Base-by-base conservation (phyloP, 2,329 filamentous ascomycete genomes). In the Cladosporium oxysporum region DNA sequence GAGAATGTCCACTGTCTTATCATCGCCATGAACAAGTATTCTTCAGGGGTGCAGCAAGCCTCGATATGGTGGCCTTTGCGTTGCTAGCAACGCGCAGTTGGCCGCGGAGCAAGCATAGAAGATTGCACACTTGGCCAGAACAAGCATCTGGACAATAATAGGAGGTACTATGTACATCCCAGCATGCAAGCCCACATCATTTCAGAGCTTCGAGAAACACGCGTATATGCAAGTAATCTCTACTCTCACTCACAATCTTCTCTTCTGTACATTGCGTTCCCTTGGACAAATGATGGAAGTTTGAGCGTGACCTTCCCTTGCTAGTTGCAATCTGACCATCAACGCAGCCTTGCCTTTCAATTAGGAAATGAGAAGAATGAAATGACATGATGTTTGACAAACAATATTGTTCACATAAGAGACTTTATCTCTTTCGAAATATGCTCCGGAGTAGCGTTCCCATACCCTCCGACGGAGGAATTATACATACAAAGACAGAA, bases 401-500 rank as follows among this genome's bases (percentile, higher is more conserved):
- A 11, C 12, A 31, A 55, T 55, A 55, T 21, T 35, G 41, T 31
- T 59, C 57, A 59, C 57, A 59, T 12, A 59, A 59, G 35, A 59
- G 37, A 59, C 23, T 47, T 33, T 6, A 4, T 59, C 21, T 21
- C 33, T 29, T 41, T 59, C 57, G 16, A 33, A 21, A 63, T 26
- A 47, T 44, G 50, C 33, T 57, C 61, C 47, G 28, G 61, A 63
- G 61, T 63, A 47, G 61, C 61, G 61, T 63, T 63, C 37, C 50
- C 61, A 63, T 63, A 52, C 47, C 35, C 23, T 18, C n/a, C 21
- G 21, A 57, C n/a, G 35, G 61, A 55, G 37, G 37, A 33, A 28
- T 37, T 57, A 52, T 63, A 63, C 50, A 63, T 63, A 63, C 61
- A 63, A 63, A 53, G 50, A 23, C 26, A 33, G 47, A 63, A 44